Conservation (phyloP, 2,329 filamentous ascomycete species). For the Pestalotiopsis sp. region DNA sequence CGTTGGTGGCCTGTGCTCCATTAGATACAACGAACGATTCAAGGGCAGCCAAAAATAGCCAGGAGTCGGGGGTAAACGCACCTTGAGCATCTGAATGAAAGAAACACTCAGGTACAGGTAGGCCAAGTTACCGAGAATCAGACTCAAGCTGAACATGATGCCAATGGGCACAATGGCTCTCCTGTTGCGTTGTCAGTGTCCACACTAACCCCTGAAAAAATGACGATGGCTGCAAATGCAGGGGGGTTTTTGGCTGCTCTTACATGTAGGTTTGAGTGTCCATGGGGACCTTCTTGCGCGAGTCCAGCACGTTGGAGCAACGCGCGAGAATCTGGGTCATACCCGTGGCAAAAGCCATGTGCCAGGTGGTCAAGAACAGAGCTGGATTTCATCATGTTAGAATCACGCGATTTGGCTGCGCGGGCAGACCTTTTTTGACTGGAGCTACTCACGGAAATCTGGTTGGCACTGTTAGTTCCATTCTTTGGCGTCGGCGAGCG, state of each 20-base stretch:
- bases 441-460: slow-evolving; percentile 24
- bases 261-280: slow-evolving; percentile 60
- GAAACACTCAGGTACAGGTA: slow-evolving; percentile 70
- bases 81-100: slow-evolving; percentile 73
- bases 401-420: neutral
- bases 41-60: slow-evolving; percentile 20
- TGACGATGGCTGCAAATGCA: neutral
- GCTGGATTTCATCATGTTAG: slow-evolving; percentile 30
- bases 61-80: slow-evolving; percentile 18
- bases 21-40: neutral
- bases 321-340: slow-evolving; percentile 69
- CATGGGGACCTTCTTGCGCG: slow-evolving; percentile 64
- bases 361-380: slow-evolving; percentile 68
- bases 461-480: slow-evolving; percentile 17
- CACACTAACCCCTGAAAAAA: neutral
- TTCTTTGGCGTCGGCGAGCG: neutral
- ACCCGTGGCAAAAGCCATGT: slow-evolving; percentile 66
- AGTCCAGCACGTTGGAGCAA: slow-evolving; percentile 64
- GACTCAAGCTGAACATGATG: slow-evolving; percentile 65
- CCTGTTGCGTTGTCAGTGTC: slow-evolving; percentile 13
- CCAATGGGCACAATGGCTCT: slow-evolving; percentile 69
- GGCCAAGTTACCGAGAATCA: slow-evolving; percentile 69
- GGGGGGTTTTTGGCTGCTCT: slow-evolving; percentile 6
- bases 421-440: neutral
- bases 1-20: slow-evolving; percentile 57